A percentile compares a stretch with the other conserved stretches of the same genome.
Conservation (phyloP, 169 alveolate species). For the Eimeria maxima region DNA sequence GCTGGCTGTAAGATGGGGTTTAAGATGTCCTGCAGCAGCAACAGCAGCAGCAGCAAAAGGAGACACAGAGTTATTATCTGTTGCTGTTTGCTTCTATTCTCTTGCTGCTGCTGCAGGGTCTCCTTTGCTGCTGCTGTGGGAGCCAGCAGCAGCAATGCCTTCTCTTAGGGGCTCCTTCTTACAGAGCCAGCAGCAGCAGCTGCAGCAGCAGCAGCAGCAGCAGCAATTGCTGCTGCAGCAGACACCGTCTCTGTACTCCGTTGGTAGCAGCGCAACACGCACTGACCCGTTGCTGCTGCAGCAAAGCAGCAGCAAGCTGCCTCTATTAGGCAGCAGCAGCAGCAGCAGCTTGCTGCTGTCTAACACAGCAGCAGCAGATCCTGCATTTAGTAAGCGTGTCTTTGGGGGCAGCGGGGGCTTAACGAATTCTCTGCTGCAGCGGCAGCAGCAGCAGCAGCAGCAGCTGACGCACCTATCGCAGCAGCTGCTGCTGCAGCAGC, state of each 20-base stretch:
- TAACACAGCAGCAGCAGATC: neutral
- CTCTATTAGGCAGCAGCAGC: neutral
- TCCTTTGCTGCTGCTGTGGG: neutral
- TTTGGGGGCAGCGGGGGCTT: neutral
- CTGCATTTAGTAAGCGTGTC: neutral
- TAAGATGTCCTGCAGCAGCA: neutral
- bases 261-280: neutral
- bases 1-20: conserved; percentile 36
- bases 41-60: neutral
- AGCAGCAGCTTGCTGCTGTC: conserved; percentile 21
- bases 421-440: neutral
- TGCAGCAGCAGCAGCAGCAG: conserved; percentile 54
- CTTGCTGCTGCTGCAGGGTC: neutral
- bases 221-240: neutral
- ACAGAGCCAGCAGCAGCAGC: conserved; percentile 35
- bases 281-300: conserved; percentile 23
- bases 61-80: neutral
- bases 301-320: neutral
- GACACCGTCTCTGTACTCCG: neutral
- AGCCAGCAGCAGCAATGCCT: neutral
- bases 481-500: conserved; percentile 39
- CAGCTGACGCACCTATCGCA: neutral
- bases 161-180: neutral
- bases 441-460: conserved; percentile 69
- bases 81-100: neutral